Percentiles rank a stretch among this genome's conserved stretches.
Evolutionary conservation across 345 rosid species (phyloP).

Genomic region (Salix brachista): DNA sequence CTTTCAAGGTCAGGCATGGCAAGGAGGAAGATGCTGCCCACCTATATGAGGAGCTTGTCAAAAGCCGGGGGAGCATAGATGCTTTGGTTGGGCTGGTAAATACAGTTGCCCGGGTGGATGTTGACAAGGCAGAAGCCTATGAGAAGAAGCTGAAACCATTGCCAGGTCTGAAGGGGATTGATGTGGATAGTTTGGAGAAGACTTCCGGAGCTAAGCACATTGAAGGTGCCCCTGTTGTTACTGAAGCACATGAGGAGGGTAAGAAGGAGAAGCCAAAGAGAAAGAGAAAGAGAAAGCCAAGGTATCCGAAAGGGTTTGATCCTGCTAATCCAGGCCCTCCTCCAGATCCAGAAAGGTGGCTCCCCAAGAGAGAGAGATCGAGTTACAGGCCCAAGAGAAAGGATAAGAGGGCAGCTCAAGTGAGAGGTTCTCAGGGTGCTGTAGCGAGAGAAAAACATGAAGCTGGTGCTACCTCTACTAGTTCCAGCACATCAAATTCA

Average conservation of each 20-base stretch:
- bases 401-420: constrained; percentile 94
- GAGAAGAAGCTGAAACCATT: constrained; percentile 76
- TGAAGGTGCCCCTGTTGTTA: constrained; percentile 43
- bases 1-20: constrained; percentile 89
- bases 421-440: constrained; percentile 92
- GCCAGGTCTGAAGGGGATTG: constrained; percentile 63
- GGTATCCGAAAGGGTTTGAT: constrained; percentile 95
- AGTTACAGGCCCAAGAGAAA: constrained; percentile 89
- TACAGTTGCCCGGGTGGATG: constrained; percentile 70
- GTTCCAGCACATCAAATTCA: constrained; percentile 12
- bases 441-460: constrained; percentile 76
- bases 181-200: constrained; percentile 73
- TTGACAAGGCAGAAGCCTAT: constrained; percentile 82
- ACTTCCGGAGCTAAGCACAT: constrained; percentile 83
- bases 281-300: constrained; percentile 98
- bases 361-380: constrained; percentile 90
- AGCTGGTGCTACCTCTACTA: constrained; percentile 34
- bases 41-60: constrained; percentile 81
- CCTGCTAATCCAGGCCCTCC: constrained; percentile 96
- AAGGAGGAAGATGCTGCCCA: constrained; percentile 69
- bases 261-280: constrained; percentile 81
- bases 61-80: constrained; percentile 56
- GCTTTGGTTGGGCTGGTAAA: constrained; percentile 85
- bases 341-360: constrained; percentile 98
- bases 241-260: constrained; percentile 46